Base-by-base conservation (phyloP, 805 yeast species). In the Candida coquimbonensis region DNA sequence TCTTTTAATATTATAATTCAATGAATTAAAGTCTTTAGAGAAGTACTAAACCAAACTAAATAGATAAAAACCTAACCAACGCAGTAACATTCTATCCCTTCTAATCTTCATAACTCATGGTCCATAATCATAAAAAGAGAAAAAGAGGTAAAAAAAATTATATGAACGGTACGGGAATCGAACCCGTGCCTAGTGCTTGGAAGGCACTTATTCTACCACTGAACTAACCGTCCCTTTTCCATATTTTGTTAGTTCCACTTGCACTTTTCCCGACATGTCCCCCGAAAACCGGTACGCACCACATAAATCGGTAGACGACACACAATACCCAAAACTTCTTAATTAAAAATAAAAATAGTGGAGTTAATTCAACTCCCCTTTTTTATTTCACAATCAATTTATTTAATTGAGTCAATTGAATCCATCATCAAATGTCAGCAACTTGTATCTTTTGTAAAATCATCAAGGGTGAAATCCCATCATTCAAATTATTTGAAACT, bases 381-480 rank as follows among this genome's bases (percentile, higher is more conserved):
- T 21, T 21, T 21, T 21, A 5, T 21, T 21, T n/a, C 9, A n/a
- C 9, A n/a, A 9, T 25, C 16, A 11, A 19, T 7, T 29, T 12
- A 14, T n/a, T n/a, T n/a, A n/a, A n/a, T n/a, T n/a, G n/a, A 21
- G 8, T 31, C 17, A 12, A 31, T 21, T 19, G 16, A 31, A n/a
- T 33, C 16, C 8, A 31, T n/a, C 5, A 4, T 14, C 9, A 27
- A 47, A 52, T 57, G 60, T 54, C 61, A 16, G 83, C 87, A 24
- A 65, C 80, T 33, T 91, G 98, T 68, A 81, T 91, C 57, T 91
- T 91, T 62, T 91, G 98, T 73, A 88, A 90, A 60, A 91, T 91
- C 66, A 81, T 91, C 70, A 88, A 88, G 62, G 89, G 84, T 46
- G 97, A 93, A 57, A 93, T 91, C 60, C 99, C 99, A 32, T 86